These are phyloP conservation scores for Penicillium griseofulvum DNA, from an alignment of 2,329 filamentous ascomycete genomes.

Conservation along the genomic window DNA sequence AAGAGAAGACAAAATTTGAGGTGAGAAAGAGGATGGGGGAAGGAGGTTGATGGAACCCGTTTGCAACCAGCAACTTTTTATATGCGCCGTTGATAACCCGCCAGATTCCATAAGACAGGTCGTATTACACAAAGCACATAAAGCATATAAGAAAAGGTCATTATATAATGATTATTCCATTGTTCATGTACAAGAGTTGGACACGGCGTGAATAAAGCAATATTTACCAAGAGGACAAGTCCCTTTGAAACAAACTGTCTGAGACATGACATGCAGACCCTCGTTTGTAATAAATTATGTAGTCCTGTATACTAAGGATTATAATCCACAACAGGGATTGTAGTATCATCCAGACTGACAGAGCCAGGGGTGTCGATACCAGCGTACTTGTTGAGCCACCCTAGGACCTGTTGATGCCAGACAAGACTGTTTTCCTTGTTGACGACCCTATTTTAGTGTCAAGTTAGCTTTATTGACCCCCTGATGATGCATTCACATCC, in stretches of 20 bases:
- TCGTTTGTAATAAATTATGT: background rate
- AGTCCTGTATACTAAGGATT: conserved; percentile 16
- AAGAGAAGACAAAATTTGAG: background rate
- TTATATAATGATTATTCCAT: background rate
- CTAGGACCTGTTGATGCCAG: conserved; percentile 80
- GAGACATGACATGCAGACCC: background rate
- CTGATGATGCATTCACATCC: background rate
- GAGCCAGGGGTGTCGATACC: conserved; percentile 33
- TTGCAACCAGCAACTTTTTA: background rate
- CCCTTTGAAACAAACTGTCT: background rate
- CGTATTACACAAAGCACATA: background rate
- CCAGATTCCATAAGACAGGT: background rate
- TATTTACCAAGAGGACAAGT: background rate
- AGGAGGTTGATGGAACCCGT: background rate
- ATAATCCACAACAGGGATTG: conserved; percentile 33
- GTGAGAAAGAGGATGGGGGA: background rate
- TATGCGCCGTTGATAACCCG: too few species aligned
- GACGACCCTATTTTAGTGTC: conserved; percentile 58
- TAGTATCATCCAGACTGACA: conserved; percentile 35
- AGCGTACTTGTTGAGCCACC: conserved; percentile 63
- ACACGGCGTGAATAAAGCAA: background rate
- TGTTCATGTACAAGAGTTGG: background rate
- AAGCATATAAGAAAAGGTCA: too few species aligned
- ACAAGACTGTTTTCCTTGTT: conserved; percentile 85
- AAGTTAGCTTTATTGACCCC: background rate